Conservation (phyloP, 106 monocot genomes). For the Acorus calamus region DNA sequence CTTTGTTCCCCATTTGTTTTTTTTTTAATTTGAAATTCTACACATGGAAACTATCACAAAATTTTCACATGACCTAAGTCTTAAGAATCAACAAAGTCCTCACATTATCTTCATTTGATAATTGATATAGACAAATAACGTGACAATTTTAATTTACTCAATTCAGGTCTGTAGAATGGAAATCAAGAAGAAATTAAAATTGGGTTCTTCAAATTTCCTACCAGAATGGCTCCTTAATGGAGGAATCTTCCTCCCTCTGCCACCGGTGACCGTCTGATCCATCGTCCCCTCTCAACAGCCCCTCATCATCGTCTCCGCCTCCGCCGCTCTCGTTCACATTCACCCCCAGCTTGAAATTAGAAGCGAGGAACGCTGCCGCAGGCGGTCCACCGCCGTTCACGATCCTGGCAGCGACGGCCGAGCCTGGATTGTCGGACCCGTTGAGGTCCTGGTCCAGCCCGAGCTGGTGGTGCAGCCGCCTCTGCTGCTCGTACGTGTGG, state of each 20-base stretch:
- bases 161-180: background rate
- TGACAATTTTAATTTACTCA: background rate
- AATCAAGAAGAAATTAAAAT: background rate
- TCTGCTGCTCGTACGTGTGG: conserved; percentile 21
- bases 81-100: too few species aligned
- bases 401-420: too few species aligned
- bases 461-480: conserved; percentile 27
- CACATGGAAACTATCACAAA: too few species aligned
- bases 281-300: conserved; percentile 31
- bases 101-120: too few species aligned
- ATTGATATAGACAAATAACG: too few species aligned
- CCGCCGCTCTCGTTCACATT: background rate
- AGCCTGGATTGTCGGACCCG: conserved; percentile 25
- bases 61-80: too few species aligned
- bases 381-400: background rate
- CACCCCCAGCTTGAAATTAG: background rate
- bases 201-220: conserved; percentile 7
- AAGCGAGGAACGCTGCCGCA: conserved; percentile 5
- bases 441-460: conserved; percentile 35
- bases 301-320: conserved; percentile 16
- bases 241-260: conserved; percentile 16
- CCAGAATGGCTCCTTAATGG: conserved; percentile 50
- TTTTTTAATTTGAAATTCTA: background rate
- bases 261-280: conserved; percentile 31
- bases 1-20: background rate